Evolutionary conservation across 1,284 basidiomycete species (phyloP).

Genomic region (Apiotrichum veenhuisii): DNA sequence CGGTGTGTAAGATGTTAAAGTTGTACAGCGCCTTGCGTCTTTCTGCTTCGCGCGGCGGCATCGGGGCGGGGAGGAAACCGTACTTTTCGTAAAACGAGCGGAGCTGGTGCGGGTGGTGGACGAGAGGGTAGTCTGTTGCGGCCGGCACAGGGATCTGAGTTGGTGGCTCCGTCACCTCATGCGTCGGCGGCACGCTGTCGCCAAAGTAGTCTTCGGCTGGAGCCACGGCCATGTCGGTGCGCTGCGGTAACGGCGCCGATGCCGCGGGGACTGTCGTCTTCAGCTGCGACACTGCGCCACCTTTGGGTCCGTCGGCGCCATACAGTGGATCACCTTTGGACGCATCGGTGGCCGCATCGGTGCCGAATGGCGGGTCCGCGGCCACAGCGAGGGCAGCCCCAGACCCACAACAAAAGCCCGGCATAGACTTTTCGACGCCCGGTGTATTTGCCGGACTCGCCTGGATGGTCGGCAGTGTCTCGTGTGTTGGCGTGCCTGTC

Average conservation of each 20-base stretch:
- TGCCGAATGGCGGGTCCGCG: neutral
- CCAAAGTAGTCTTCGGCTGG: conserved; percentile 40
- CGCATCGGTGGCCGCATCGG: too few species aligned
- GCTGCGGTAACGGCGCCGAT: conserved; percentile 40
- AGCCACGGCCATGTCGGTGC: conserved; percentile 16
- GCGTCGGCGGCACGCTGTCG: conserved; percentile 8
- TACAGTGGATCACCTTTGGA: too few species aligned
- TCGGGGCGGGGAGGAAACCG: conserved; percentile 75
- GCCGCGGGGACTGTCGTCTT: conserved; percentile 35
- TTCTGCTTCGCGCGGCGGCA: conserved; percentile 74
- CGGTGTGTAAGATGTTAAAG: conserved; percentile 82
- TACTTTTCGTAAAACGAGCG: conserved; percentile 17
- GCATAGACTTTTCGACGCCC: conserved; percentile 12
- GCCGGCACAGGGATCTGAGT: conserved; percentile 10
- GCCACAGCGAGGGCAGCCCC: neutral
- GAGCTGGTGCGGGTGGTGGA: conserved; percentile 4
- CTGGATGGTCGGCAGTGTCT: conserved; percentile 34
- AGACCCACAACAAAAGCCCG: neutral
- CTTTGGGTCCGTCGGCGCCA: neutral
- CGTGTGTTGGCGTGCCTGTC: conserved; percentile 3
- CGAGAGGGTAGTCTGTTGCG: neutral
- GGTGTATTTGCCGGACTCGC: conserved; percentile 44
- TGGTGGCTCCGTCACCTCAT: conserved; percentile 10
- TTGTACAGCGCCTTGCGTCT: conserved; percentile 71
- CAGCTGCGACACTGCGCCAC: conserved; percentile 16